A percentile compares a stretch with the other conserved stretches of the same genome.
Conservation (phyloP, 129 eudicot genomes). For the Logfia minima region DNA sequence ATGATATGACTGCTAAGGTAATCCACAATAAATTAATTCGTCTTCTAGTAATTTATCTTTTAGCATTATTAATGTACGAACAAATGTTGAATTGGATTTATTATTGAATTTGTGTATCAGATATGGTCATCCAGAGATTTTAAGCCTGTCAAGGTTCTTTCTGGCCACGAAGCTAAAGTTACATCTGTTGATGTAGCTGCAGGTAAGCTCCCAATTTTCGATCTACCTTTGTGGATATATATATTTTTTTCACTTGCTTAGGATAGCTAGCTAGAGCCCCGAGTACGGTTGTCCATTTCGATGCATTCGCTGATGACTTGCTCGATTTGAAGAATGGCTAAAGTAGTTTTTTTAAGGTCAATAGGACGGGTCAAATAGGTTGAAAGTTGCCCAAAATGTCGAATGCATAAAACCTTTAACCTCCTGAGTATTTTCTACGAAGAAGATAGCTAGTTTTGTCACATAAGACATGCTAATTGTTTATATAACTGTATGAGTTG, state of each 20-base stretch:
- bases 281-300: neutral
- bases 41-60: neutral
- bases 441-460: neutral
- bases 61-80: neutral
- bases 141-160: slow-evolving; percentile 81
- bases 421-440: neutral
- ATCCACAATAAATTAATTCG: neutral
- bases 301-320: neutral
- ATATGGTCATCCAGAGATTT: slow-evolving; percentile 97
- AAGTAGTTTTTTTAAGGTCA: neutral
- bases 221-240: neutral
- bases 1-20: slow-evolving; percentile 97
- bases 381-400: neutral
- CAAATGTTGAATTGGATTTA: neutral
- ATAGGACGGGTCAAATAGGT: neutral
- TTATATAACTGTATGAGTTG: neutral
- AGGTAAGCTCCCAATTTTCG: slow-evolving; percentile 44
- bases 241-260: neutral
- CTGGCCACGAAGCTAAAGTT: slow-evolving; percentile 88
- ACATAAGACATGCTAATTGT: neutral
- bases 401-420: neutral
- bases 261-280: neutral
- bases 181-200: slow-evolving; percentile 72
- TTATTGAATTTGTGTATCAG: slow-evolving; percentile 36
- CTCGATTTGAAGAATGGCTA: neutral